phyloP scores from a whole-genome alignment of 495 filamentous ascomycete species.

The Talaromyces proteolyticus region DNA sequence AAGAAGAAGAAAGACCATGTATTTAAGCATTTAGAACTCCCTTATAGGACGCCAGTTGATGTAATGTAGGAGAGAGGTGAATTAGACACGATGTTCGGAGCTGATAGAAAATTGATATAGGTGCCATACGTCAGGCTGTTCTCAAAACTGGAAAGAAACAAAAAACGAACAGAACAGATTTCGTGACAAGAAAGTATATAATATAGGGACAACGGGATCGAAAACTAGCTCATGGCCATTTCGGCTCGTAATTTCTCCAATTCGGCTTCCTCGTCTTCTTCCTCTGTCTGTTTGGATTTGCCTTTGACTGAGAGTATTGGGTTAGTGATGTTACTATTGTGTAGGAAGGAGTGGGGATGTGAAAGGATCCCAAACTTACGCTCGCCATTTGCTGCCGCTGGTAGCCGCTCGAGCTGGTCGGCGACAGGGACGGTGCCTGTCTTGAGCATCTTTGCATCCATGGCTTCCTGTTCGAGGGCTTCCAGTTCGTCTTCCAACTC shows the following conservation, averaged over 20 bases:
- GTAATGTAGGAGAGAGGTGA: too few species aligned
- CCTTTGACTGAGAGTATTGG: conserved; percentile 33
- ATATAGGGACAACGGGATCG: neutral
- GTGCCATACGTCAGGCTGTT: neutral
- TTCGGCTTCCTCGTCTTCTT: conserved; percentile 95
- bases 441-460: conserved; percentile 91
- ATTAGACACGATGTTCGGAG: too few species aligned
- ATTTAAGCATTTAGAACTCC: too few species aligned
- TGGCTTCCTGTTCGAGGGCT: conserved; percentile 72
- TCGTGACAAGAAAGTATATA: neutral
- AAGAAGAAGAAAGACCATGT: too few species aligned
- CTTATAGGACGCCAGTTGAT: too few species aligned
- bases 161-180: too few species aligned
- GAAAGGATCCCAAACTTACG: conserved; percentile 48
- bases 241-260: conserved; percentile 89
- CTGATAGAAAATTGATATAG: neutral
- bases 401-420: conserved; percentile 66
- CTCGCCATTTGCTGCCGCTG: conserved; percentile 63
- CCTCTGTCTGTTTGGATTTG: conserved; percentile 51
- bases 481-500: conserved; percentile 79
- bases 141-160: neutral
- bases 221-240: conserved; percentile 78
- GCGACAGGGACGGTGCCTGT: conserved; percentile 73
- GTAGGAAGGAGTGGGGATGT: neutral
- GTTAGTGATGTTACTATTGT: conserved; percentile 1